These are phyloP conservation scores for Beta lomatogona DNA, from an alignment of 179 eudicot species.

Conservation along the genomic window DNA sequence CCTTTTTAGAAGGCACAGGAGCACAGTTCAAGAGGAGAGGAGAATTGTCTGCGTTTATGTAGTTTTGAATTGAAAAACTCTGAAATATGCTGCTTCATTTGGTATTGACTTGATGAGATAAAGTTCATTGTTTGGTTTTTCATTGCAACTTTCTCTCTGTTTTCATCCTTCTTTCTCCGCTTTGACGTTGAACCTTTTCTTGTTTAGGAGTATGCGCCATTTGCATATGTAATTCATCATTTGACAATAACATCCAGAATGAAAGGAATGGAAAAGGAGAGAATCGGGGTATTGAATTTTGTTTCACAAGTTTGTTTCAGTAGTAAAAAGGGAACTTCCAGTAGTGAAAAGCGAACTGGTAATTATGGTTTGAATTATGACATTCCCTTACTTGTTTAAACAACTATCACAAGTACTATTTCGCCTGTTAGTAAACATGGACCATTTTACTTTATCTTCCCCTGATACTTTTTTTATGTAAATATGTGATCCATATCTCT, in stretches of 20 bases:
- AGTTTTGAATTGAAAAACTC: neutral
- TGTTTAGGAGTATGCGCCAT: too few relatives aligned
- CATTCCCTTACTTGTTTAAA: neutral
- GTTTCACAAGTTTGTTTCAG: too few relatives aligned
- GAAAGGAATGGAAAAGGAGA: neutral
- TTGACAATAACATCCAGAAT: neutral
- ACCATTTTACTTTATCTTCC: neutral
- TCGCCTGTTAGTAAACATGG: neutral
- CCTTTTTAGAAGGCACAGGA: too few relatives aligned
- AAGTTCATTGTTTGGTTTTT: neutral
- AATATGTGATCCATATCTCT: neutral
- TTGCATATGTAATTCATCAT: neutral
- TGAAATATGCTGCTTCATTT: conserved; percentile 10
- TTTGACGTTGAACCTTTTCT: neutral
- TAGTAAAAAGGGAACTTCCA: neutral
- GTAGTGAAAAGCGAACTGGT: neutral
- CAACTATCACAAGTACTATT: neutral
- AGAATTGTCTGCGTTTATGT: neutral
- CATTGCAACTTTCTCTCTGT: neutral
- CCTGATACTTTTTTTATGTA: neutral
- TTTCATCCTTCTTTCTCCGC: conserved; percentile 10
- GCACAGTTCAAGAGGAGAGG: too few relatives aligned
- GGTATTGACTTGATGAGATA: neutral
- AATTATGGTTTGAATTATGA: neutral
- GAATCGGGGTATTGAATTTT: neutral